These are phyloP conservation scores for Cladophialophora yegresii DNA, from an alignment of 2,329 filamentous ascomycete genomes.

Conservation along the genomic window DNA sequence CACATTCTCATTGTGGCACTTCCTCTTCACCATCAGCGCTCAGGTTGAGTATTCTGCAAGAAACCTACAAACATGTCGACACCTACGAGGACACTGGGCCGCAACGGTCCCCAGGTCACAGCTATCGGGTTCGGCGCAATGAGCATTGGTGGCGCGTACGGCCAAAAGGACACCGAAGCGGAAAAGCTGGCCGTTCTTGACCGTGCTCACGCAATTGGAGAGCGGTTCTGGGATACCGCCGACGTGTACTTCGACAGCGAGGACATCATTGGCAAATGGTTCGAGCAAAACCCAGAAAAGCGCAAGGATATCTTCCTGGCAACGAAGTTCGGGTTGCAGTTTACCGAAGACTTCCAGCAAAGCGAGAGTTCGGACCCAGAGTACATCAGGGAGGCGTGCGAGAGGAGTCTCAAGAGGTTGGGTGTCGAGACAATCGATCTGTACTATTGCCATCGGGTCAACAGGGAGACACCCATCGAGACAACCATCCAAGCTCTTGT, in stretches of 20 bases:
- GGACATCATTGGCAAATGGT: constrained; percentile 39
- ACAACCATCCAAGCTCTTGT: constrained; percentile 49
- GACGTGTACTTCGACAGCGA: constrained; percentile 41
- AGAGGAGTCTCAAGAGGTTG: constrained; percentile 42
- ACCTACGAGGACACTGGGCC: not conserved
- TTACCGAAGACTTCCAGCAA: constrained; percentile 33
- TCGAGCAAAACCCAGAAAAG: constrained; percentile 27
- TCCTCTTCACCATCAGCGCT: not conserved
- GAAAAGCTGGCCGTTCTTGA: constrained; percentile 38
- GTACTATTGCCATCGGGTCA: constrained; percentile 50
- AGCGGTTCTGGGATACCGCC: constrained; percentile 40
- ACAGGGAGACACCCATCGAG: constrained; percentile 49
- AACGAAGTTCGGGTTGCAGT: constrained; percentile 25
- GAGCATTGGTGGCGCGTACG: constrained; percentile 2
- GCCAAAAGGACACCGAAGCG: not conserved
- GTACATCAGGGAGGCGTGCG: constrained; percentile 43
- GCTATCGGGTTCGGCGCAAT: not conserved
- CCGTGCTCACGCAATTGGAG: constrained; percentile 36
- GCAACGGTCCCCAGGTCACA: constrained; percentile 7
- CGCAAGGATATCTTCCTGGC: constrained; percentile 31
- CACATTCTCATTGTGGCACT: not conserved
- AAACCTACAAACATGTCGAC: not conserved
- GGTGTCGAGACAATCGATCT: constrained; percentile 47
- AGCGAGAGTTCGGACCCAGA: constrained; percentile 38
- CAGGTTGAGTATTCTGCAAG: not conserved